Evolutionary conservation across 257 asterid genomes (phyloP), one percentile per base, ranked within the genome.

Genomic region (Rubia yunnanensis): DNA sequence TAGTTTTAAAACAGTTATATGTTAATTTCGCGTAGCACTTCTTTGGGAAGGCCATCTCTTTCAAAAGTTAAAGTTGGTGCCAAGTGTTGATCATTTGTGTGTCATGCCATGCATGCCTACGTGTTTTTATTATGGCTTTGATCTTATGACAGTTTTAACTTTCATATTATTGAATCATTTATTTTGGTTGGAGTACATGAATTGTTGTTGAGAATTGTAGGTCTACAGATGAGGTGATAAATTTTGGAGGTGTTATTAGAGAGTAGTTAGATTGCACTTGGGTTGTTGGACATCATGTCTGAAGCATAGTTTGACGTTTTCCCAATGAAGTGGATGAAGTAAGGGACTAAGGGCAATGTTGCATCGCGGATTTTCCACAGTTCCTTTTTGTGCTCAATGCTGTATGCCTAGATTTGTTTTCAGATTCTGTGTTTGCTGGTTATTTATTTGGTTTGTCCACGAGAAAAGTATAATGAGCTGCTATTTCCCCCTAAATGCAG

Each of bases 401-500:
- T 22, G 13, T 56, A 11, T 68, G 38, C 28, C 38, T 24, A 27
- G 41, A 70, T 24, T 36, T 56, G 62, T 15, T 15, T 70, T 32
- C 13, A 62, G 35, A 6, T 54, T 15, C n/a, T 4, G 23, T 63
- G 26, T 26, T 52, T 71, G 38, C 39, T 28, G 27, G 56, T 44
- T 55, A 23, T 56, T 38, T 22, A 35, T 38, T 24, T 55, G 20
- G 5, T 22, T 59, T 48, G 2, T 62, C 65, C 31, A 34, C n/a
- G 23, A 5, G 10, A 55, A 10, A 64, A 31, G 62, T 41, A 7
- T 71, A 60, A 77, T 69, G 34, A 60, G 53, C 44, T 55, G 26
- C 10, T 2, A 60, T 64, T 49, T 24, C 68, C 44, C 20, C 31
- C 10, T 18, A 58, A 71, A 63, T 86, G 85, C 91, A 94, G 99